A percentile compares a stretch with the other conserved stretches of the same genome.
phyloP scores from a whole-genome alignment of 2,329 filamentous ascomycete species.

The Leptographium galeiforme region DNA sequence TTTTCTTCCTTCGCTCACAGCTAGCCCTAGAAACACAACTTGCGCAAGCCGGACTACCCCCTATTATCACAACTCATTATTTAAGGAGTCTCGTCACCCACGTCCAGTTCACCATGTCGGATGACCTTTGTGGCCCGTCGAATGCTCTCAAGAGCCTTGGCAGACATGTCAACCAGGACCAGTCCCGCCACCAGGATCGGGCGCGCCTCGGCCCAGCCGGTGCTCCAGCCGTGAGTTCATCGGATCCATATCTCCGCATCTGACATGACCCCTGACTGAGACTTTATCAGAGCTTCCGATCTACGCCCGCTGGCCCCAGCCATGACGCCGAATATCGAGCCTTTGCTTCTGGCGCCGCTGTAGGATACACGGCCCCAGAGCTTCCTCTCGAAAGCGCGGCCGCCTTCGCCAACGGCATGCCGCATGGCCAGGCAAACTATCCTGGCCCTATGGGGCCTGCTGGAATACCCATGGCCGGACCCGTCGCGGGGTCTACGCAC shows the following conservation, averaged over 20 bases:
- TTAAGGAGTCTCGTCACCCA: no score
- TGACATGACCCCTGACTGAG: neutral
- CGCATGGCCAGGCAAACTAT: neutral
- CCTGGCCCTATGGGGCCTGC: neutral
- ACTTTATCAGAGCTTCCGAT: conserved; percentile 9
- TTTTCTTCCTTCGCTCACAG: no score
- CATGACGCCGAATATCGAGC: conserved; percentile 8
- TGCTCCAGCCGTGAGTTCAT: conserved; percentile 3
- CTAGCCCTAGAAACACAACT: no score
- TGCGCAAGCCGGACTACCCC: no score
- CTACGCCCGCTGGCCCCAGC: neutral
- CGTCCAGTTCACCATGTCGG: conserved; percentile 20
- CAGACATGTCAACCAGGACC: conserved; percentile 54
- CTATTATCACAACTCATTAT: neutral
- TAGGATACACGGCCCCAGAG: neutral
- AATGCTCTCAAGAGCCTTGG: conserved; percentile 57
- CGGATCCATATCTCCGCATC: neutral
- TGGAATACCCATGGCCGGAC: neutral
- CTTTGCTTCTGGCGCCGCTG: conserved; percentile 3
- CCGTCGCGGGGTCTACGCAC: neutral
- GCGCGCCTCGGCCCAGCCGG: conserved; percentile 17
- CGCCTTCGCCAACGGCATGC: neutral
- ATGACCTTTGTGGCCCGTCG: conserved; percentile 54
- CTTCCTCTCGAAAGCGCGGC: neutral
- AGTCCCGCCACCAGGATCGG: conserved; percentile 61